Base-by-base conservation (phyloP, 768 basidiomycete genomes). In the Russula virescens region DNA sequence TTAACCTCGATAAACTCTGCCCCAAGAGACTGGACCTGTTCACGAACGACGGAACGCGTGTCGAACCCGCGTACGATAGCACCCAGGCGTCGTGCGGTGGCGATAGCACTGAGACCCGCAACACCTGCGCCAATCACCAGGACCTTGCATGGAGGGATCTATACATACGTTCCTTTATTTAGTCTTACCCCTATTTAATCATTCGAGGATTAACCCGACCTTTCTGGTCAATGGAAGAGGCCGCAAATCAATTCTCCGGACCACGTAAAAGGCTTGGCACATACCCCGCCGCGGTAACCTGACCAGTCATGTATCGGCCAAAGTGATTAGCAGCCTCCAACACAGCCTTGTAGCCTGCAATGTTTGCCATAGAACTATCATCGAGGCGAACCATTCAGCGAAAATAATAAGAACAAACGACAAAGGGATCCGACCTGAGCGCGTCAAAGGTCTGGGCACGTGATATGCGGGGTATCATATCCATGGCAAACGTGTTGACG, bases 291-390 rank as follows among this genome's bases (percentile, higher is more conserved):
- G 92, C 92, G 7, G 92, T 94, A 58, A 91, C 90, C 73, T 94
- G 92, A 69, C 92, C 92, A 38, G 92, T 92, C 67, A 94, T 78
- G 76, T 91, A 94, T 68, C 92, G 80, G 69, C 91, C 91, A 69
- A 94, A 94, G 70, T 89, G 83, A 72, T 91, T 93, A 26, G 91
- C 89, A 34, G 92, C 92, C 73, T 94, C 92, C 71, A 94, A 73
- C 51, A 94, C 91, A 45, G 92, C 92, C 73, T 94, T 92, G 73
- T 94, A 94, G 14, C 92, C 92, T n/a, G 91, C 83, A 46, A 92
- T 94, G 71, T 94, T 94, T n/a, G 88, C 86, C 92, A 94, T 94
- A 26, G 91, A 93, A 69, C 92, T 92, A 40, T 19, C 4, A 35
- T 23, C 19, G n/a, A 13, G 11, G 18, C 21, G 16, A 16, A 23